These are phyloP conservation scores for Diophrys appendiculata DNA, from an alignment of 73 alveolate species.

Conservation along the genomic window DNA sequence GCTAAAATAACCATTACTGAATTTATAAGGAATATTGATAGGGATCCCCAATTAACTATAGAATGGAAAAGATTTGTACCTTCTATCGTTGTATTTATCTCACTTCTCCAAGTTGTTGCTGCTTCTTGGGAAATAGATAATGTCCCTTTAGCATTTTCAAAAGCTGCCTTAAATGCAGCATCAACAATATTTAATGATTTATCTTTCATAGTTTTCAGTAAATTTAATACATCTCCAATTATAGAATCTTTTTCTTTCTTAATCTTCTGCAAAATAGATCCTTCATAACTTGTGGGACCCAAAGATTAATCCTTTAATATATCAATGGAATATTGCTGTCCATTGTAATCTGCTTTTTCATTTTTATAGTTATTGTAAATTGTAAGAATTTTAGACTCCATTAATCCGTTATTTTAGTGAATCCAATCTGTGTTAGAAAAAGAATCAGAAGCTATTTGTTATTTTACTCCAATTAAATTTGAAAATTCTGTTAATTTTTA, in stretches of 20 bases:
- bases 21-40: not conserved
- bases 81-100: not conserved
- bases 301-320: not conserved
- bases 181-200: not conserved
- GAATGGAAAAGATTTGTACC: not conserved
- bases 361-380: not conserved
- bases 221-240: not conserved
- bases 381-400: not conserved
- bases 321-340: not conserved
- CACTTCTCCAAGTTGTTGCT: not conserved
- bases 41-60: not conserved
- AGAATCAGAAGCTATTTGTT: not conserved
- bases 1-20: not conserved
- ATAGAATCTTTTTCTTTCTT: conserved; percentile 2
- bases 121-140: not conserved
- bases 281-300: not conserved
- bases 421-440: conserved; percentile 1
- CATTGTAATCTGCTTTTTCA: conserved; percentile 1
- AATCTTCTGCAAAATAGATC: not conserved
- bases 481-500: not conserved
- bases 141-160: not conserved
- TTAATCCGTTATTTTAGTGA: conserved; percentile 6
- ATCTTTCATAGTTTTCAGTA: not conserved
- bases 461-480: not conserved
- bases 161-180: not conserved